Conservation (phyloP, 2,329 filamentous ascomycete genomes). For the Phaeosphaeria sp. region DNA sequence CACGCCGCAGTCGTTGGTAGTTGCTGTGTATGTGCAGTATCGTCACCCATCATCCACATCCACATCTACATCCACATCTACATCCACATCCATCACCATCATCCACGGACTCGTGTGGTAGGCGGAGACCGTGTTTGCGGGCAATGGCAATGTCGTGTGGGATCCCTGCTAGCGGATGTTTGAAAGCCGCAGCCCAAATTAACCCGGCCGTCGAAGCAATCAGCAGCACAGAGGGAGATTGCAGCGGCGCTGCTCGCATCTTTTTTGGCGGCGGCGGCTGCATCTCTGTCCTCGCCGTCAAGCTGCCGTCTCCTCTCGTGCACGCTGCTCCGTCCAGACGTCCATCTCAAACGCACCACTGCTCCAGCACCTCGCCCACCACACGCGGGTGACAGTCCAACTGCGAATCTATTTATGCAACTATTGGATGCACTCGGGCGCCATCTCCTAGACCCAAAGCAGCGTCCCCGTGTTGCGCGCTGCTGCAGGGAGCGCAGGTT, state of each 20-base stretch:
- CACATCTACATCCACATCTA: too few species aligned
- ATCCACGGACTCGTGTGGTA: not conserved
- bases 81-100: too few species aligned
- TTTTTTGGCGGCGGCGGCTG: not conserved
- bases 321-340: not conserved
- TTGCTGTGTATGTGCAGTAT: too few species aligned
- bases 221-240: slow-evolving; percentile 1
- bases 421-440: slow-evolving; percentile 29
- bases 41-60: too few species aligned
- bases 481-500: slow-evolving; percentile 28
- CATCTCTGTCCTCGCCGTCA: not conserved
- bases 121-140: slow-evolving; percentile 2
- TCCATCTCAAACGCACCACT: not conserved
- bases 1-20: not conserved
- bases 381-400: not conserved
- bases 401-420: slow-evolving; percentile 29
- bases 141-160: slow-evolving; percentile 6
- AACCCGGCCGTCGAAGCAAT: slow-evolving; percentile 8
- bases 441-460: slow-evolving; percentile 19
- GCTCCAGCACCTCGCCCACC: not conserved
- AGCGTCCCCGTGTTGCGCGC: slow-evolving; percentile 23
- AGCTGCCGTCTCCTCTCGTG: not conserved
- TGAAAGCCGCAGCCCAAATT: slow-evolving; percentile 26
- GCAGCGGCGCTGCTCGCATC: not conserved
- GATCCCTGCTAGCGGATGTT: slow-evolving; percentile 25